Percentiles rank a stretch among this genome's conserved stretches.
Conservation (phyloP, 495 filamentous ascomycete species). For the Elaphomyces granulatus region DNA sequence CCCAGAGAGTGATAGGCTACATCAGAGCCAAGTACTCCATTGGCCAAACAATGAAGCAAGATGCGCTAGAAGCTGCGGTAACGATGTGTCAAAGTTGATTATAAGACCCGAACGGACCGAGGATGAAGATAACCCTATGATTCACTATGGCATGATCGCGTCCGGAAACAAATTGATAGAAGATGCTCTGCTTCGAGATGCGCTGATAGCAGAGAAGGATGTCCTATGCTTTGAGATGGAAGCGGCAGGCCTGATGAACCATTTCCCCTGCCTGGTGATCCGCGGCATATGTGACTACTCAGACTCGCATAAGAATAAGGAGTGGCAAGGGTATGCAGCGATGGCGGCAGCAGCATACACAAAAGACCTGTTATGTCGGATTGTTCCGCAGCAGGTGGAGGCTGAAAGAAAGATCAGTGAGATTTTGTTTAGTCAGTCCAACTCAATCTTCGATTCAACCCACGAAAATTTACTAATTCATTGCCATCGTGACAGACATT, state of each 20-base stretch:
- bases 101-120: not conserved
- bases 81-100: not conserved
- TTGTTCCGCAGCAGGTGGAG: not conserved
- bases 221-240: conserved; percentile 35
- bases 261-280: conserved; percentile 23
- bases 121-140: conserved; percentile 5
- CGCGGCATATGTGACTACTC: conserved; percentile 25
- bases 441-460: too few relatives aligned
- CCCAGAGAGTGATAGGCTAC: too few relatives aligned
- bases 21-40: too few relatives aligned
- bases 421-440: too few relatives aligned
- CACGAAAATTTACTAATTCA: too few relatives aligned
- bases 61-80: not conserved
- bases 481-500: too few relatives aligned
- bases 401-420: not conserved
- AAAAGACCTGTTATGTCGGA: conserved; percentile 15
- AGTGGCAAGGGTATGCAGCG: conserved; percentile 3
- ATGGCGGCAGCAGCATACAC: conserved; percentile 23
- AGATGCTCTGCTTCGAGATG: conserved; percentile 13
- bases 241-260: conserved; percentile 22
- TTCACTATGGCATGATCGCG: conserved; percentile 23
- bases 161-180: conserved; percentile 22
- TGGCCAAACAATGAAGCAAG: not conserved
- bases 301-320: conserved; percentile 18
- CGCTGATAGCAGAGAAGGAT: conserved; percentile 5